These are phyloP conservation scores for Bryoerythrophyllum caledonicum DNA, from an alignment of 225 moss, liverwort and hornwort species.

Conservation along the genomic window DNA sequence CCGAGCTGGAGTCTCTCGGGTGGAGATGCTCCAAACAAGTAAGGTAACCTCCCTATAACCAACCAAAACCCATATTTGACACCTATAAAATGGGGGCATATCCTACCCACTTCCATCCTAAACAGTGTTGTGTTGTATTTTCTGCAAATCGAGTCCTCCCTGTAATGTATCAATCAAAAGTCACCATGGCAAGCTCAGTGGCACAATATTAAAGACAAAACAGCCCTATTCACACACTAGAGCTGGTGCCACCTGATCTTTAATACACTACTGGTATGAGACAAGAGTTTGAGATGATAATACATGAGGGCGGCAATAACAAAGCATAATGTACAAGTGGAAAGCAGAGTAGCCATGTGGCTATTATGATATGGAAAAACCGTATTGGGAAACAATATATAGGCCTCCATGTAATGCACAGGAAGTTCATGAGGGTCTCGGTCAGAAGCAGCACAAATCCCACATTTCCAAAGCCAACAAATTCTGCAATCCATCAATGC, in stretches of 20 bases:
- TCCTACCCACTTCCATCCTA: too few relatives aligned
- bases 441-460: slow-evolving; percentile 6
- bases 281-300: background rate
- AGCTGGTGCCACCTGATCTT: slow-evolving; percentile 1
- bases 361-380: slow-evolving; percentile 19
- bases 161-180: too few relatives aligned
- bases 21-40: too few relatives aligned
- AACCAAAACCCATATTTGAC: too few relatives aligned
- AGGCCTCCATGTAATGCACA: background rate
- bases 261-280: background rate
- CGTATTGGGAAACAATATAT: background rate
- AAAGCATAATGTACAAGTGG: slow-evolving; percentile 1
- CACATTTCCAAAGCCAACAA: background rate
- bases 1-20: too few relatives aligned
- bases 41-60: too few relatives aligned
- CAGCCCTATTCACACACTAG: background rate
- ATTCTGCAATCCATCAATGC: background rate
- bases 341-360: slow-evolving; percentile 21
- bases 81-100: too few relatives aligned
- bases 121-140: background rate
- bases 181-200: too few relatives aligned
- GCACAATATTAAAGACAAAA: too few relatives aligned
- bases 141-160: too few relatives aligned
- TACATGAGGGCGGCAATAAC: background rate
- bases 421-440: background rate